Percentiles rank a stretch among this genome's conserved stretches.
Conservation (phyloP, 2,329 filamentous ascomycete genomes). For the Sordariomycetes sp. region DNA sequence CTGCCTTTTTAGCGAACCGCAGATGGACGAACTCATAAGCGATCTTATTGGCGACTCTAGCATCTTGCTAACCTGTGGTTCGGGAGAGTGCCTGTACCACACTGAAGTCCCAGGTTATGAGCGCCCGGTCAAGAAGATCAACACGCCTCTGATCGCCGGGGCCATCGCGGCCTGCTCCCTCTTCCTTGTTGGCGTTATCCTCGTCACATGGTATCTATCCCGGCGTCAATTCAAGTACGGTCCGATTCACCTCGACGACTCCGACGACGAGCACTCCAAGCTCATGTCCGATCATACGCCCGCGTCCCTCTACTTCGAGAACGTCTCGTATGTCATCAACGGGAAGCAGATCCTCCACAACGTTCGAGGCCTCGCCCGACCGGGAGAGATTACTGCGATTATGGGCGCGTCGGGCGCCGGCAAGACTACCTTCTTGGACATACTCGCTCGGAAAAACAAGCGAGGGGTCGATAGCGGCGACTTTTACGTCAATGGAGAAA, state of each 20-base stretch:
- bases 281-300: slow-evolving; percentile 88
- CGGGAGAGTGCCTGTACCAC: slow-evolving; percentile 86
- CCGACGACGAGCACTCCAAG: slow-evolving; percentile 75
- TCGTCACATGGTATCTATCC: slow-evolving; percentile 78
- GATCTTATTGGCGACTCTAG: slow-evolving; percentile 83
- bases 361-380: slow-evolving; percentile 77
- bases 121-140: slow-evolving; percentile 83
- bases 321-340: slow-evolving; percentile 76
- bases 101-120: slow-evolving; percentile 89
- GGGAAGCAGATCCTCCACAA: slow-evolving; percentile 73
- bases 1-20: slow-evolving; percentile 80
- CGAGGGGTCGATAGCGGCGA: slow-evolving; percentile 65
- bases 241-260: slow-evolving; percentile 73
- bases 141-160: slow-evolving; percentile 87
- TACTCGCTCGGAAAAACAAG: slow-evolving; percentile 94
- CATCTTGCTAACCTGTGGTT: slow-evolving; percentile 68
- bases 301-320: slow-evolving; percentile 75
- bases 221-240: slow-evolving; percentile 58
- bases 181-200: slow-evolving; percentile 77
- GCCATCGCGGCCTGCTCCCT: slow-evolving; percentile 79
- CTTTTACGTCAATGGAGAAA: slow-evolving; percentile 90
- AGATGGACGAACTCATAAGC: slow-evolving; percentile 83
- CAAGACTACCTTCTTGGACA: slow-evolving; percentile 94
- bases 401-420: slow-evolving; percentile 97
- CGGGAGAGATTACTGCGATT: slow-evolving; percentile 91